Percentiles rank a stretch among this genome's conserved stretches.
These are phyloP conservation scores for Xylaria palmicola DNA, from an alignment of 495 filamentous ascomycete species.

Conservation along the genomic window DNA sequence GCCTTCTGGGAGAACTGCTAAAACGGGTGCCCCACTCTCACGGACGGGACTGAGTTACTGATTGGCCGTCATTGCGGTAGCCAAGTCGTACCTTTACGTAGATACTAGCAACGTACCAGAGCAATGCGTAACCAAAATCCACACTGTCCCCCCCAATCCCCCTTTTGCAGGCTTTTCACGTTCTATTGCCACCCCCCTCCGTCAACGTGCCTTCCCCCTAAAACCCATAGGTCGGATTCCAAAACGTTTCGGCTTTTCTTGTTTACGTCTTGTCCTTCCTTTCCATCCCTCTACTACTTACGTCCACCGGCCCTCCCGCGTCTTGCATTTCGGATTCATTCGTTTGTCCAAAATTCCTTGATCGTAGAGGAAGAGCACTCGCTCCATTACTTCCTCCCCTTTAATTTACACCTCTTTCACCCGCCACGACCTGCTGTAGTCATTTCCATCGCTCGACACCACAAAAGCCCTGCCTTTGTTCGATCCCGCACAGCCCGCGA, in stretches of 20 bases:
- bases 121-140: too few relatives aligned
- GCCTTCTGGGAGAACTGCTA: too few relatives aligned
- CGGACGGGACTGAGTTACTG: too few relatives aligned
- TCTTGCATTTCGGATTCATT: conserved; percentile 37
- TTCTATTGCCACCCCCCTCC: conserved; percentile 11
- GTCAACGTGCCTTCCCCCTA: conserved; percentile 28
- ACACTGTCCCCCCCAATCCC: conserved; percentile 1
- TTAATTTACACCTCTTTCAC: conserved; percentile 27
- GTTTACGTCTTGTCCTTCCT: conserved; percentile 34
- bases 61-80: too few relatives aligned
- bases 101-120: neutral
- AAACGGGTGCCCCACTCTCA: too few relatives aligned
- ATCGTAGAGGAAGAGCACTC: conserved; percentile 35
- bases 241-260: conserved; percentile 47
- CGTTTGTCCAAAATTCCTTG: conserved; percentile 52
- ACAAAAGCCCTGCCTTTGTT: neutral
- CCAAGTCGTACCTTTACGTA: too few relatives aligned
- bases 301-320: conserved; percentile 33
- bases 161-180: conserved; percentile 4
- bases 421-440: neutral
- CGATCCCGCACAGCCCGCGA: neutral
- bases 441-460: neutral
- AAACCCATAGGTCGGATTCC: conserved; percentile 41
- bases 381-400: conserved; percentile 41
- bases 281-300: conserved; percentile 35